Base-by-base conservation (phyloP, 2,329 filamentous ascomycete species). In the Aspergillus melleus region DNA sequence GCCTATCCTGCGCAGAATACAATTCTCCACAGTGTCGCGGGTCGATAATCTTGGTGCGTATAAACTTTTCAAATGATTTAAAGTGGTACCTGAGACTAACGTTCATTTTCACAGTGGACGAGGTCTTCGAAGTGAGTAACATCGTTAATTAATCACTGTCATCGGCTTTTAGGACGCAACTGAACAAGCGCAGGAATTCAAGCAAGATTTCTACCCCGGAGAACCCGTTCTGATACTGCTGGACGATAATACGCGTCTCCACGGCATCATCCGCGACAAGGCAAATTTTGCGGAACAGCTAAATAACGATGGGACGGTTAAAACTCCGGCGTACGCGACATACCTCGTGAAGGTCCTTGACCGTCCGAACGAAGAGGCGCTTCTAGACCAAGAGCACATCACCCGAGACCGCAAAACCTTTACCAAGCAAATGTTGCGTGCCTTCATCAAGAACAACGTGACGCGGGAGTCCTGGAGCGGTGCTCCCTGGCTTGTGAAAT, bases 391-490 rank as follows among this genome's bases (percentile, higher is more conserved):
- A 75, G 82, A 90, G 53, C 89, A 96, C 71, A 88, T 98, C 58
- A 89, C 86, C 63, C 89, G 95, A 63, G 93, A 97, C 72, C 88
- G 92, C 55, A 96, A 94, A 69, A 85, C 91, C 51, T 99, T 98
- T 73, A 97, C 94, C 29, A 98, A 99, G 77, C 88, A 93, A 52
- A 93, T 97, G 74, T 82, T 99, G 46, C 88, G 94, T 36, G 92
- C 92, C 6, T 99, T 97, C 66, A 91, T 99, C 64, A 96, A 96
- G 74, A 93, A 96, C 76, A 95, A 92, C 0, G 90, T 97, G n/a
- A 90, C 88, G 2, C 83, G 94, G 62, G 95, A 98, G 71, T 86
- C 92, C 4, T 98, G 93, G 92, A 94, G 88, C 61, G 94, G 94
- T n/a, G 95, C 95, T 0, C 94, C 95, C 0, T 99, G 95, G 95